Conservation (phyloP, 2,329 filamentous ascomycete species). For the Aspergillus sp. region DNA sequence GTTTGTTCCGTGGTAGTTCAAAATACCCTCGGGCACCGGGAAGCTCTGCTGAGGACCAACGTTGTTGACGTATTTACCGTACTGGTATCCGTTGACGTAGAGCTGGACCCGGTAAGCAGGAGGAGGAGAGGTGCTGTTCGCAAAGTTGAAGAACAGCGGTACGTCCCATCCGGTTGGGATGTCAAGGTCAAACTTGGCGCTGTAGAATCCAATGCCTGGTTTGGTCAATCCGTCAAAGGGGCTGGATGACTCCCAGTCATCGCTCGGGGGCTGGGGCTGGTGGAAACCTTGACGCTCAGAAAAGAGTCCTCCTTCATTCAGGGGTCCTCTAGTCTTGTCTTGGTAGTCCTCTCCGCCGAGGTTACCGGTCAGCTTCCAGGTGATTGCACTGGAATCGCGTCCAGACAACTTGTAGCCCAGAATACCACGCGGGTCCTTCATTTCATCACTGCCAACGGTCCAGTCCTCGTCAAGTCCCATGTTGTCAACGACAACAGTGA, state of each 20-base stretch:
- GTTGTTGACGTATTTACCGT: constrained; percentile 62
- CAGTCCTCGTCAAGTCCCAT: constrained; percentile 67
- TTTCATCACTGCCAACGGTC: constrained; percentile 53
- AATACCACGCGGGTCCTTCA: constrained; percentile 56
- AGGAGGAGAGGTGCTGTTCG: constrained; percentile 46
- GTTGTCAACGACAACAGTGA: constrained; percentile 69
- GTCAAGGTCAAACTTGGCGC: constrained; percentile 47
- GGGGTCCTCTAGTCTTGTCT: constrained; percentile 49
- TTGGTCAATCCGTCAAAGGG: constrained; percentile 37
- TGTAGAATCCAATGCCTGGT: constrained; percentile 51
- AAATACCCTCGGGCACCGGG: constrained; percentile 68
- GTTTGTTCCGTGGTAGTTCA: constrained; percentile 67
- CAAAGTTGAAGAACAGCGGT: constrained; percentile 50
- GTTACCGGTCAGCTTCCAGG: constrained; percentile 58
- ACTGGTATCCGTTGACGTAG: constrained; percentile 74
- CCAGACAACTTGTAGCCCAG: constrained; percentile 41
- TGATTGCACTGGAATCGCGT: constrained; percentile 27
- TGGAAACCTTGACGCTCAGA: constrained; percentile 54
- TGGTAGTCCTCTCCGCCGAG: constrained; percentile 52
- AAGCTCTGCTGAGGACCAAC: constrained; percentile 70
- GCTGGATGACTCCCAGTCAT: constrained; percentile 28
- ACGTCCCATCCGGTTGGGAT: constrained; percentile 52
- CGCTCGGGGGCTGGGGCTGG: constrained; percentile 43
- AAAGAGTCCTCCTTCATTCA: constrained; percentile 55
- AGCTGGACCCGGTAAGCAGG: constrained; percentile 57